Base-by-base conservation (phyloP, 2,329 filamentous ascomycete genomes). In the Aureobasidium sp. region DNA sequence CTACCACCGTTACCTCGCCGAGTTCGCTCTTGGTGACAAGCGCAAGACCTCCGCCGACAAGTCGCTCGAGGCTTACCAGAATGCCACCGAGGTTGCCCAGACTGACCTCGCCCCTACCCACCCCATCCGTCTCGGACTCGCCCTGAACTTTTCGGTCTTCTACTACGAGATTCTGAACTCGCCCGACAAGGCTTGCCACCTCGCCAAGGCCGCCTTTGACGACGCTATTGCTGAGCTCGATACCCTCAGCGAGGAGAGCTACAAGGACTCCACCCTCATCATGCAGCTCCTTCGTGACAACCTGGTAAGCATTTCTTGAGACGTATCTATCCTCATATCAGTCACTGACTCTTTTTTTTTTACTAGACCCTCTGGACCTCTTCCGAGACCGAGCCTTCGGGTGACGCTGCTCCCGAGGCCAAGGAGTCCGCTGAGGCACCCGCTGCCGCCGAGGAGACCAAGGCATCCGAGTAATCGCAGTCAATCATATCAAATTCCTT, bases 161-260 rank as follows among this genome's bases (percentile, higher is more conserved):
- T 97, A 97, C 88, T 99, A 99, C 79, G 90, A 99, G 87, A 99
- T 97, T 77, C 84, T 97, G 74, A 99, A 97, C 84, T 91, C 93
- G 47, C 93, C 93, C 67, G 94, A 97, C 78, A 93, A 95, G 82
- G 93, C 92, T 75, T 97, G 93, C 87, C 92, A 96, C 79, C 87
- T 97, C 70, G 93, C 91, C 79, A 96, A 96, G 86, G 90, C 93
- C 78, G 90, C 90, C 64, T 96, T 96, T 74, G 91, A 96, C 74
- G 93, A 97, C 79, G 93, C 93, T 69, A 97, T 97, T 85, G 92
- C 92, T 72, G 91, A 97, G 84, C 90, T 97, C 70, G 92, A 97
- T 78, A 96, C 92, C 70, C 83, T 97, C 70, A 95, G 90, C 77
- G 92, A 97, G 86, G 92, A 97, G 85, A 95, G 90, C 85, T 97